Base-by-base conservation (phyloP, 768 basidiomycete species). In the Mycena rebaudengoi region DNA sequence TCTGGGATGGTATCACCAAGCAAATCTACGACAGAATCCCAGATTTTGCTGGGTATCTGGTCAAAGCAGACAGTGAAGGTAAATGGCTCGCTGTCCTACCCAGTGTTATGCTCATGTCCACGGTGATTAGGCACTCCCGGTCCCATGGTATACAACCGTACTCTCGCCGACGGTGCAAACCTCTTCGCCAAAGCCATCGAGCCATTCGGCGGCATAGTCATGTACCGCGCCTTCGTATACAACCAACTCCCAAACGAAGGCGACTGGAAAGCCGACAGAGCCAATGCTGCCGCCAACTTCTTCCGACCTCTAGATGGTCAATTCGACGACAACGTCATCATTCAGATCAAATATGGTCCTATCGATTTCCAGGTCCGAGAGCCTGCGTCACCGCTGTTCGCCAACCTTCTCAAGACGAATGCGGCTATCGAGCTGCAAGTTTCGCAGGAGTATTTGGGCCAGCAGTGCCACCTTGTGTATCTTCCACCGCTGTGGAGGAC, bases 31-130 rank as follows among this genome's bases (percentile, higher is more conserved):
- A 52, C 60, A 45, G 40, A 29, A 62, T 66, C 40, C 60, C 60
- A 30, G 65, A 66, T 49, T 55, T 66, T 11, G 65, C 65, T 18
- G 65, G 65, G 60, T 66, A 66, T 66, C 46, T 66, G 23, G 65
- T 66, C 60, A 66, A 66, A 45, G 65, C 65, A 20, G 65, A 66
- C 60, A 61, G 59, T 39, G 65, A 66, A 57, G 65, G 65, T 66
- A 50, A 48, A 33, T 51, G 18, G 33, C 40, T 54, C 51, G 21
- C 29, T 50, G 29, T 39, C 43, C 45, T 48, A 25, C 52, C 35
- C 58, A 43, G 26, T 35, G n/a, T 32, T n/a, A 41, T 48, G 58
- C 44, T 65, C 51, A 54, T 40, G 10, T 64, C 20, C 28, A 43
- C 29, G 49, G 45, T 48, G 33, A 52, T 35, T 48, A 65, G 64